A percentile compares a stretch with the other conserved stretches of the same genome.
These are phyloP conservation scores for Paramarasmius palmivorus DNA, from an alignment of 1,284 basidiomycete species.

Conservation along the genomic window DNA sequence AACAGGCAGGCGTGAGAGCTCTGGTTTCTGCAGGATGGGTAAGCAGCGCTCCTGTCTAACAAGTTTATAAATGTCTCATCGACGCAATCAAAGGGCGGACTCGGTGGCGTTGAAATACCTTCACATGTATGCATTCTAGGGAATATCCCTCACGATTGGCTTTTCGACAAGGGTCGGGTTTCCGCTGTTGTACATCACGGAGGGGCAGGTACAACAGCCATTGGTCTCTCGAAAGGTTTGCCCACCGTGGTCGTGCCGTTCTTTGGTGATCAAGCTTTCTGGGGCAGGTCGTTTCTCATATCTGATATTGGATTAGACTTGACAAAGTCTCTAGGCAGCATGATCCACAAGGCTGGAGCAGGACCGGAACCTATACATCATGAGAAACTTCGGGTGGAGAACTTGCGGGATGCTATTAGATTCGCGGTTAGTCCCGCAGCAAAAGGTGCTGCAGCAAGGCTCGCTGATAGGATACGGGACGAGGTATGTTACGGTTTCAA, in stretches of 20 bases:
- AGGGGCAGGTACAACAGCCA: constrained; percentile 67
- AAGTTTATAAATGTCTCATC: background rate
- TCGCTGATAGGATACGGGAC: constrained; percentile 52
- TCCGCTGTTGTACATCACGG: constrained; percentile 73
- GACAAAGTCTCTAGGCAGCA: constrained; percentile 32
- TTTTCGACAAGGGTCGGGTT: constrained; percentile 58
- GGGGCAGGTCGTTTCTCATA: constrained; percentile 28
- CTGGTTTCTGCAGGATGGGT: constrained; percentile 67
- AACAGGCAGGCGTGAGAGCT: constrained; percentile 53
- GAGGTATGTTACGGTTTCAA: constrained; percentile 39
- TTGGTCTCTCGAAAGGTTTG: constrained; percentile 60
- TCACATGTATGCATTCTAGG: constrained; percentile 60
- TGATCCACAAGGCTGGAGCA: constrained; percentile 65
- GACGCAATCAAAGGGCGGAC: background rate
- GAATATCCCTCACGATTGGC: constrained; percentile 72
- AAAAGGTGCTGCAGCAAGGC: constrained; percentile 43
- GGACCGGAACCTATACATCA: constrained; percentile 63
- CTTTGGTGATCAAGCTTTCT: constrained; percentile 67
- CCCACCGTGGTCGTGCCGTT: constrained; percentile 71
- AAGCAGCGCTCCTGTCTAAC: constrained; percentile 3
- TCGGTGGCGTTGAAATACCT: constrained; percentile 42
- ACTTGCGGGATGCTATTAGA: constrained; percentile 52
- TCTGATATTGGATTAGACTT: background rate
- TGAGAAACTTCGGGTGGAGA: constrained; percentile 50
- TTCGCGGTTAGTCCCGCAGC: constrained; percentile 46